Evolutionary conservation across 164 flowering plant genomes (phyloP).

Genomic region (Macadamia tetraphylla): DNA sequence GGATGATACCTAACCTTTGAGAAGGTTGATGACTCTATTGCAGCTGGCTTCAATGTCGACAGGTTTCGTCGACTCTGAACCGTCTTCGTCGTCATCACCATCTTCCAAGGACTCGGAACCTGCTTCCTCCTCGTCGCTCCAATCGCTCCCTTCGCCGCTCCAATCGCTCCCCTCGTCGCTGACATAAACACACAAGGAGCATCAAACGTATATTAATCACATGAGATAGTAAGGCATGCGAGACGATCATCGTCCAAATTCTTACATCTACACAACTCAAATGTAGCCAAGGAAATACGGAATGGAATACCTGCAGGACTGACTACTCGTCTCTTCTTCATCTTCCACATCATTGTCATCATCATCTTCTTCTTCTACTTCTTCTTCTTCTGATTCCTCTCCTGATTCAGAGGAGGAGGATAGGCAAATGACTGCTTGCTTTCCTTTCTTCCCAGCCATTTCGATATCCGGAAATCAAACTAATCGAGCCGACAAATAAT

Average conservation of each 20-base stretch:
- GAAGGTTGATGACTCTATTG: slow-evolving; percentile 1
- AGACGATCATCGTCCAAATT: neutral
- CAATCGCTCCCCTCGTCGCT: no score
- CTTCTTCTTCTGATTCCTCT: neutral
- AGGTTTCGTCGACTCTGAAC: neutral
- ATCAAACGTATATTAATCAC: neutral
- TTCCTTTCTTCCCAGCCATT: neutral
- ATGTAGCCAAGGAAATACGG: neutral
- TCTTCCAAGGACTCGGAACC: no score
- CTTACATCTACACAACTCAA: neutral
- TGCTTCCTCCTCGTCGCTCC: neutral
- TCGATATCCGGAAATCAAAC: no score
- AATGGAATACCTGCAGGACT: neutral
- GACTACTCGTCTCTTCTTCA: neutral
- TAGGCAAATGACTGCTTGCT: neutral
- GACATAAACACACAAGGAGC: neutral
- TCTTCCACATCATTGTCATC: neutral
- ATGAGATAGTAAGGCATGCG: neutral
- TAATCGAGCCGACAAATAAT: no score
- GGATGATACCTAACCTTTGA: slow-evolving; percentile 1
- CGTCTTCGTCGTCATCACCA: neutral
- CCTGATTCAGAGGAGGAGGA: neutral
- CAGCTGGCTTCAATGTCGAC: neutral
- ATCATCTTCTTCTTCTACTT: neutral
- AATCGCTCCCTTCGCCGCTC: neutral